A percentile compares a stretch with the other conserved stretches of the same genome.
These are phyloP conservation scores for Solanum sparsipilum DNA, from an alignment of 257 asterid species.

Conservation along the genomic window DNA sequence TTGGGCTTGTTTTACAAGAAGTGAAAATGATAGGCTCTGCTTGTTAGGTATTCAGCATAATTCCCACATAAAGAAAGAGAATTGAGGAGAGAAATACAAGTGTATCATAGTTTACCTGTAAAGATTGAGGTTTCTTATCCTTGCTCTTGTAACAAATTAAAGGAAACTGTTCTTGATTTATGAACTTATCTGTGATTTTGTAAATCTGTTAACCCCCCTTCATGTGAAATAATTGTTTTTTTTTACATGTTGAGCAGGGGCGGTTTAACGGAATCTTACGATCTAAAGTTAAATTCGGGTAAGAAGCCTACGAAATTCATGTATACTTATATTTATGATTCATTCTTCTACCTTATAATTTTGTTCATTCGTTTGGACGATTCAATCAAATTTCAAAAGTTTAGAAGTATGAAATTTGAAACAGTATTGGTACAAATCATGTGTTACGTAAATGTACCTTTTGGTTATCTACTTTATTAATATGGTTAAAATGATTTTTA, in stretches of 20 bases:
- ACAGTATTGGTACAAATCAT: not conserved
- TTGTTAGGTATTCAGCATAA: not conserved
- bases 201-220: not conserved
- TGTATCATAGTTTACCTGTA: constrained; percentile 5
- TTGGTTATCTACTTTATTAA: not conserved
- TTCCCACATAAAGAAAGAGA: not conserved
- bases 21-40: not conserved
- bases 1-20: not conserved
- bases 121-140: constrained; percentile 1
- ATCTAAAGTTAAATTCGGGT: not conserved
- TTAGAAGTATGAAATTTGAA: not conserved
- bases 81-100: not conserved
- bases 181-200: not conserved
- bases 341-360: not conserved
- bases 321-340: not conserved
- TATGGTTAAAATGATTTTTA: not conserved
- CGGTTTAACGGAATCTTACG: not conserved
- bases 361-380: not conserved
- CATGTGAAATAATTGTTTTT: not conserved
- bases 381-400: not conserved
- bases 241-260: not conserved
- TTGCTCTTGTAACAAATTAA: not conserved
- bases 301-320: not conserved
- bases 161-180: not conserved
- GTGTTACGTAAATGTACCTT: not conserved